Percentiles rank a stretch among this genome's conserved stretches.
These are phyloP conservation scores for Aspergillus asperescens DNA, from an alignment of 495 filamentous ascomycete species.

Conservation along the genomic window DNA sequence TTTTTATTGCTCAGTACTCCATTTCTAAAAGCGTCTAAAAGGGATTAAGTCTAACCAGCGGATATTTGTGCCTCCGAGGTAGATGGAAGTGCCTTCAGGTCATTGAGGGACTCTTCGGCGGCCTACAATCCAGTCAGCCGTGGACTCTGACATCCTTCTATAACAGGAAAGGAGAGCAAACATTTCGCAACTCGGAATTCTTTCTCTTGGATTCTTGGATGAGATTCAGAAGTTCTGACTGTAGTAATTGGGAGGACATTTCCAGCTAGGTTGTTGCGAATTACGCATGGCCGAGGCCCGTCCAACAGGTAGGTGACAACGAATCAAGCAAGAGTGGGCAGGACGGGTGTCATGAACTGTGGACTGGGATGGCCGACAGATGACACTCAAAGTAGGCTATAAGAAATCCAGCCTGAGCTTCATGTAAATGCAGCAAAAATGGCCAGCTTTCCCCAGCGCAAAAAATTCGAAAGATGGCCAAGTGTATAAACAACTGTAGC, in stretches of 20 bases:
- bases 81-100: constrained; percentile 72
- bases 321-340: constrained; percentile 11
- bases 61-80: constrained; percentile 78
- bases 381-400: not conserved
- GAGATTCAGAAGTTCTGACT: constrained; percentile 82
- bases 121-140: constrained; percentile 52
- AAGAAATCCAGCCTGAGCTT: not conserved
- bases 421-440: not conserved
- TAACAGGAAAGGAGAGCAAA: constrained; percentile 33
- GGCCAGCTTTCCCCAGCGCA: not conserved
- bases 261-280: constrained; percentile 26
- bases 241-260: constrained; percentile 92
- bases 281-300: constrained; percentile 32
- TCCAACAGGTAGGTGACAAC: constrained; percentile 6
- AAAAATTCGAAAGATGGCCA: not conserved
- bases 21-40: not conserved
- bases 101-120: constrained; percentile 87
- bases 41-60: constrained; percentile 54
- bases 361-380: not conserved
- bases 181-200: constrained; percentile 80
- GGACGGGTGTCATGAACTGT: constrained; percentile 14
- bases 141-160: constrained; percentile 4
- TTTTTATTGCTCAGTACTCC: constrained; percentile 36
- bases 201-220: constrained; percentile 95
- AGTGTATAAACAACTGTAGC: constrained; percentile 5